Evolutionary conservation across 306 rosid genomes (phyloP).

Genomic region (Cyamopsis tetragonoloba): DNA sequence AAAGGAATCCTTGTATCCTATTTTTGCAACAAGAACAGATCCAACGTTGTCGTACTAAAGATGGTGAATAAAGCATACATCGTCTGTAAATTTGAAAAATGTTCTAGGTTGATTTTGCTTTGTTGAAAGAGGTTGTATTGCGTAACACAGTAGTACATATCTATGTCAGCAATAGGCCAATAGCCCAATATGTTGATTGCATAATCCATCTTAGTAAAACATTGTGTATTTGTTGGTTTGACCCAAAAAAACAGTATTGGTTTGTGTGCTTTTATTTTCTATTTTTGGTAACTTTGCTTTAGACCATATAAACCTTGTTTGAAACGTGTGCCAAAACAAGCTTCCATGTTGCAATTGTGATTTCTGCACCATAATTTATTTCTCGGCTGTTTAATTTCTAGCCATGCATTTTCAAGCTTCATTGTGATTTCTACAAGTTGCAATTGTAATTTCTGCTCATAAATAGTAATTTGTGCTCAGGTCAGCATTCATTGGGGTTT

Average conservation of each 20-base stretch:
- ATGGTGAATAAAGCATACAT: slow-evolving; percentile 15
- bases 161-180: background rate
- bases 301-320: background rate
- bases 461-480: no score
- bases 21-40: slow-evolving; percentile 20
- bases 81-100: slow-evolving; percentile 5
- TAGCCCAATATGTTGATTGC: no score
- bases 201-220: background rate
- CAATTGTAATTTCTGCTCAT: no score
- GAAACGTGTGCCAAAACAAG: background rate
- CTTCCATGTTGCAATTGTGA: background rate
- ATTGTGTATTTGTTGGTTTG: no score
- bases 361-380: background rate
- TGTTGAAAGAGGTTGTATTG: slow-evolving; percentile 15
- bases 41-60: slow-evolving; percentile 21
- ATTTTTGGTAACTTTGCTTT: background rate
- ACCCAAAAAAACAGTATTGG: background rate
- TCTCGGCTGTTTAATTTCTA: background rate
- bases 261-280: background rate
- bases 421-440: no score
- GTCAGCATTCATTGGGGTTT: background rate
- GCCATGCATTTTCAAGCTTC: background rate
- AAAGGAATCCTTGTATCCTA: slow-evolving; percentile 24
- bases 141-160: background rate
- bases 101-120: background rate